Evolutionary conservation across 352 stramenopile genomes (phyloP).

Genomic region (Globisporangium paddicum): DNA sequence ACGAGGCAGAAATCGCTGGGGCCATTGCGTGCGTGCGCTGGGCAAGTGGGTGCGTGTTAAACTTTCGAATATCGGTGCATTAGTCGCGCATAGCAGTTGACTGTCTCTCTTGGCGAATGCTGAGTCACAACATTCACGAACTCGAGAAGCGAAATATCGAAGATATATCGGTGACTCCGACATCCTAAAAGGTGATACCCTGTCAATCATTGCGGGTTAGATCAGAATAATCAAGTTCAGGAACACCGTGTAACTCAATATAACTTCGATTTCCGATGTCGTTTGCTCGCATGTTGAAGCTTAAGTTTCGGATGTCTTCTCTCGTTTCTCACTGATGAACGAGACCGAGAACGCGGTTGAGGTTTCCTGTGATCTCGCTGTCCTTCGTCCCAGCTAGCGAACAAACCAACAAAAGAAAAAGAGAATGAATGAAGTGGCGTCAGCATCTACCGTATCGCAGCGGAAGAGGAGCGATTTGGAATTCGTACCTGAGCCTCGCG

Average conservation of each 20-base stretch:
- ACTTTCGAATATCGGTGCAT: not conserved
- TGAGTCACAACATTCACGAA: too few relatives aligned
- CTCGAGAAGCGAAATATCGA: not conserved
- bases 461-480: not conserved
- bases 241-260: not conserved
- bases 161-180: not conserved
- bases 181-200: not conserved
- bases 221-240: not conserved
- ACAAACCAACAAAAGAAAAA: not conserved
- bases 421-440: not conserved
- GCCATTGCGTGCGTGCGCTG: too few relatives aligned
- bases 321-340: not conserved
- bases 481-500: constrained; percentile 16
- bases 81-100: not conserved
- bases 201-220: not conserved
- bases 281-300: not conserved
- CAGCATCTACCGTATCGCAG: not conserved
- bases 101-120: not conserved
- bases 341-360: constrained; percentile 9
- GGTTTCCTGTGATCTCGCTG: constrained; percentile 6
- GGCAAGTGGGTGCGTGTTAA: too few relatives aligned
- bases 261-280: not conserved
- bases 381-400: not conserved
- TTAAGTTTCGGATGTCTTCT: not conserved
- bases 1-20: too few relatives aligned